Evolutionary conservation across 441 rosid genomes (phyloP), one percentile per base, ranked within the genome.

Genomic region (Jatropha multifida): DNA sequence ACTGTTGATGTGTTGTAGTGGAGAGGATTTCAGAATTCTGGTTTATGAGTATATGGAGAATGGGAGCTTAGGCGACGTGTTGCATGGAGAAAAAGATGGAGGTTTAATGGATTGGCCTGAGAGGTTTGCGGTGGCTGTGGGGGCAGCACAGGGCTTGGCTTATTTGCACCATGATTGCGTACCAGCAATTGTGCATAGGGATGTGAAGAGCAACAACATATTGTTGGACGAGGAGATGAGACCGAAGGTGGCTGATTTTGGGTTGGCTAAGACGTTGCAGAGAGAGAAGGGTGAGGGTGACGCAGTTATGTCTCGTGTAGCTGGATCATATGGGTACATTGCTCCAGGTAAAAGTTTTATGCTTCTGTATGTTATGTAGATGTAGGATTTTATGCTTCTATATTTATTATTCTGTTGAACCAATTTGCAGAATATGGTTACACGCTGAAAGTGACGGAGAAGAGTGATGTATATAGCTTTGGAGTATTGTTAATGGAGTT

Each of bases 1-100:
- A 56, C 68, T 93, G 54, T 70, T 89, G 23, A 79, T 86, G 84
- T 85, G 91, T 42, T 80, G 88, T 69, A 80, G 74, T 59, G 82
- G 83, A 5, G 90, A 87, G 27, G 88, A 84, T 67, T 81, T 66
- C 20, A 82, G 82, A 11, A 70, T 89, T 44, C 55, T 93, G 66
- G 93, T 88, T 59, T 91, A 87, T n/a, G 96, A 93, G 77, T 86
- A 80, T 76, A 91, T 93, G 90, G 93, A 82, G 83, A 93, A 87
- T 3, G 96, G 94, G 8, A 93, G 96, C 74, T 80, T 91, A 61
- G 90, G 93, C 27, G 93, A 93, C 65, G 82, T 79, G 72, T 77
- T 93, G 79, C 92, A 90, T 40, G 81, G 78, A 0, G 83, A 80
- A 69, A 85, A 79, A 71, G 42, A 38, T 56, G 83, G 80, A 12